phyloP scores from a whole-genome alignment of 75 land plant species.

The Pseudotsuga menziesii region DNA sequence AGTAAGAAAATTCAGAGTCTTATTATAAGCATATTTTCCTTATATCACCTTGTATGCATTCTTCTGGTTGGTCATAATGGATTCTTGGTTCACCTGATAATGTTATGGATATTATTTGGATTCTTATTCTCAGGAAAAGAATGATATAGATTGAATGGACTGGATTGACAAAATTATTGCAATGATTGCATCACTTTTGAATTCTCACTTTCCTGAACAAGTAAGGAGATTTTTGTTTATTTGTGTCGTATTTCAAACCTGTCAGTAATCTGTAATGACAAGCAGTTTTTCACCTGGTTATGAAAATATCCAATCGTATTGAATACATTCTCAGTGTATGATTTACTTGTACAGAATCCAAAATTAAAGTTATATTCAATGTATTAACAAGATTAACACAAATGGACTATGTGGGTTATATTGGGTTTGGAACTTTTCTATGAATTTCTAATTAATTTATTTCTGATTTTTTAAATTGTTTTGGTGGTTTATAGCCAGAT shows the following conservation, averaged over 20 bases:
- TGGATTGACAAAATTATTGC: constrained; percentile 96
- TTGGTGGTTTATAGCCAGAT: constrained; percentile 16
- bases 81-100: not conserved
- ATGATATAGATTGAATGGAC: constrained; percentile 82
- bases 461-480: not conserved
- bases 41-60: not conserved
- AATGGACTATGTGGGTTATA: not conserved
- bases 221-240: constrained; percentile 17
- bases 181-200: constrained; percentile 81
- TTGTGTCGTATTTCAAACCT: not conserved
- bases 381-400: not conserved
- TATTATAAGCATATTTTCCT: too few relatives aligned
- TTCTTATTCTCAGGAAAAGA: constrained; percentile 69
- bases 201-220: constrained; percentile 70
- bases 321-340: not conserved
- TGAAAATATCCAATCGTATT: not conserved
- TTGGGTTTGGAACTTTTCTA: not conserved
- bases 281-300: not conserved
- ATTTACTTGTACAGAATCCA: not conserved
- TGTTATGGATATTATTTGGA: not conserved
- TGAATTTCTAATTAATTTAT: not conserved
- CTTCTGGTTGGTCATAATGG: not conserved
- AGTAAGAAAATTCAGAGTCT: too few relatives aligned
- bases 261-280: not conserved
- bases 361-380: not conserved